Conservation (phyloP, 1,284 basidiomycete species). For the Uromyces viciae-fabae region DNA sequence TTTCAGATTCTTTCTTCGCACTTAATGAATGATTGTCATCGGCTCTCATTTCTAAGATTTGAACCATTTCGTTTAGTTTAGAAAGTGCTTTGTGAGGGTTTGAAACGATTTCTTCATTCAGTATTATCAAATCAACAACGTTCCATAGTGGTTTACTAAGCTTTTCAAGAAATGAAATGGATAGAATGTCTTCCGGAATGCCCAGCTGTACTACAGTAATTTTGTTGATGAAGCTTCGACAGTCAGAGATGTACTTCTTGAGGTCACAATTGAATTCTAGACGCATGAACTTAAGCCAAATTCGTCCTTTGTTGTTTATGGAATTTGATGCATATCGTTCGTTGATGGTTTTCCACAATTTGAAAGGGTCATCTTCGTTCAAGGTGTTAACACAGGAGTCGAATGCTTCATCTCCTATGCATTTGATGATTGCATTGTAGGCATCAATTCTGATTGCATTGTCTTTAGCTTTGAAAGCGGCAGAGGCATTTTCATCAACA, state of each 20-base stretch:
- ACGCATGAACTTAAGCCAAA: background rate
- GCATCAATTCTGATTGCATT: too few species aligned
- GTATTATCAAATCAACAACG: background rate
- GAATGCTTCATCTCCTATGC: too few species aligned
- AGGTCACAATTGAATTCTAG: background rate
- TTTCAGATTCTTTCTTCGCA: too few species aligned
- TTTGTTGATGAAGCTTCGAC: background rate
- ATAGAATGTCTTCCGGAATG: background rate
- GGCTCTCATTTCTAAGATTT: background rate
- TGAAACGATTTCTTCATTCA: background rate
- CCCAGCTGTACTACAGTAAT: background rate
- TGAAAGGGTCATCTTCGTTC: too few species aligned
- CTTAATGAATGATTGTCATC: background rate
- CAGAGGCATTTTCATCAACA: too few species aligned
- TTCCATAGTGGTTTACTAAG: background rate
- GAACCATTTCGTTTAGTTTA: too few species aligned
- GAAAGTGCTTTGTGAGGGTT: too few species aligned
- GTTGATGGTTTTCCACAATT: background rate
- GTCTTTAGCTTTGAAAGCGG: too few species aligned
- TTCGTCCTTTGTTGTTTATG: background rate
- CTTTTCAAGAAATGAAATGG: background rate
- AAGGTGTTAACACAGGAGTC: too few species aligned
- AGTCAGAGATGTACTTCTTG: background rate
- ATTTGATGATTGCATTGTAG: too few species aligned
- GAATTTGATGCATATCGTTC: background rate